Percentiles rank a stretch among this genome's conserved stretches.
Evolutionary conservation across 129 eudicot genomes (phyloP).

Genomic region (Helianthus tuberosus): DNA sequence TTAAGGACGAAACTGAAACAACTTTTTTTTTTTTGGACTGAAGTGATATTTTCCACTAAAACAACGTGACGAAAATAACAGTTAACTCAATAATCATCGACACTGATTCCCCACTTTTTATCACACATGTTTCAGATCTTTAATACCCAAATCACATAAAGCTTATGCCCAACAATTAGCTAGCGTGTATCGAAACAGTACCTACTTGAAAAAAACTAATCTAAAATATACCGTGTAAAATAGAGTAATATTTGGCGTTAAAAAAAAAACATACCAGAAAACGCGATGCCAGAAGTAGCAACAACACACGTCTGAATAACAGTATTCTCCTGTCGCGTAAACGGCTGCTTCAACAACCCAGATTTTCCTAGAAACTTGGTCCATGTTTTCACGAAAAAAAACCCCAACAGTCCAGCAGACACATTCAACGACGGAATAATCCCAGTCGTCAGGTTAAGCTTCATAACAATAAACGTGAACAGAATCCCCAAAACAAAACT

Average conservation of each 20-base stretch:
- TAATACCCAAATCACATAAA: too few species aligned
- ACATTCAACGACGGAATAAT: slow-evolving; percentile 67
- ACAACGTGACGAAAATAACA: too few species aligned
- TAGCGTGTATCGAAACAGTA: neutral
- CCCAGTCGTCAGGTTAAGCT: slow-evolving; percentile 69
- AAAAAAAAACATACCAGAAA: slow-evolving; percentile 29
- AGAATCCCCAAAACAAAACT: slow-evolving; percentile 53
- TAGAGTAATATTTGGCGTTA: too few species aligned
- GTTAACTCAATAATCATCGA: too few species aligned
- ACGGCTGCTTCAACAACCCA: slow-evolving; percentile 45
- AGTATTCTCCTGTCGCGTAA: slow-evolving; percentile 51
- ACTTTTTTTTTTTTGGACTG: too few species aligned
- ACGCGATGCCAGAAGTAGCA: slow-evolving; percentile 47
- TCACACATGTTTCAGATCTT: too few species aligned
- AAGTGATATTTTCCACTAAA: too few species aligned
- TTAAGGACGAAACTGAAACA: too few species aligned
- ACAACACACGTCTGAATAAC: slow-evolving; percentile 57
- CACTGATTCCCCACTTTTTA: too few species aligned
- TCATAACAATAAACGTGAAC: slow-evolving; percentile 66
- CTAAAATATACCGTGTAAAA: too few species aligned
- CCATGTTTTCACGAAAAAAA: slow-evolving; percentile 55
- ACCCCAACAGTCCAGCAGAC: slow-evolving; percentile 68
- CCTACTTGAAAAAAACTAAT: slow-evolving; percentile 16
- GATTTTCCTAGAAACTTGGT: slow-evolving; percentile 35
- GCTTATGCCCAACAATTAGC: neutral